A percentile compares a stretch with the other conserved stretches of the same genome.
phyloP scores from a whole-genome alignment of 345 rosid species.

The Nephelium lappaceum region DNA sequence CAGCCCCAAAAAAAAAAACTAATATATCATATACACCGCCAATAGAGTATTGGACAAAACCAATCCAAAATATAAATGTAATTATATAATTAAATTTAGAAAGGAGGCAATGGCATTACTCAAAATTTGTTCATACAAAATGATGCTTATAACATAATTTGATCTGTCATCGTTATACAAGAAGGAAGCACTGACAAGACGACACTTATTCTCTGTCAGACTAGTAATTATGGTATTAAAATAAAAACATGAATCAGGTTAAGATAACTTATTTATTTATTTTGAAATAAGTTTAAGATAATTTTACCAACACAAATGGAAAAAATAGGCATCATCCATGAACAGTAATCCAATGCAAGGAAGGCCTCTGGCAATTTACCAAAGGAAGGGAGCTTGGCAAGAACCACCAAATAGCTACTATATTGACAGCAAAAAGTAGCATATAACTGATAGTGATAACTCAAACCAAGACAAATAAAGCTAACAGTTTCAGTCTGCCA shows the following conservation, averaged over 20 bases:
- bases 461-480: conserved; percentile 9
- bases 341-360: background rate
- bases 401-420: background rate
- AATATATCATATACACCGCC: background rate
- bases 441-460: background rate
- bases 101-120: background rate
- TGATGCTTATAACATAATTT: background rate
- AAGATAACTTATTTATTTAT: background rate
- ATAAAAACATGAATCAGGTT: background rate
- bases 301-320: background rate
- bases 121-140: background rate
- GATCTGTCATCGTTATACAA: background rate
- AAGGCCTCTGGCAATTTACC: background rate
- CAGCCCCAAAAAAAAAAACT: background rate
- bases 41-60: background rate
- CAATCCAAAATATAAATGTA: background rate
- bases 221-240: background rate
- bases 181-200: background rate
- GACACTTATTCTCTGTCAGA: background rate
- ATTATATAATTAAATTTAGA: too few relatives aligned
- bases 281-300: background rate
- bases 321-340: background rate
- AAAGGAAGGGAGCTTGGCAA: background rate
- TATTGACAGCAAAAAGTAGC: background rate
- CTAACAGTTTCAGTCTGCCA: background rate